Conservation (phyloP, 345 rosid species). For the Ceriops tagal region DNA sequence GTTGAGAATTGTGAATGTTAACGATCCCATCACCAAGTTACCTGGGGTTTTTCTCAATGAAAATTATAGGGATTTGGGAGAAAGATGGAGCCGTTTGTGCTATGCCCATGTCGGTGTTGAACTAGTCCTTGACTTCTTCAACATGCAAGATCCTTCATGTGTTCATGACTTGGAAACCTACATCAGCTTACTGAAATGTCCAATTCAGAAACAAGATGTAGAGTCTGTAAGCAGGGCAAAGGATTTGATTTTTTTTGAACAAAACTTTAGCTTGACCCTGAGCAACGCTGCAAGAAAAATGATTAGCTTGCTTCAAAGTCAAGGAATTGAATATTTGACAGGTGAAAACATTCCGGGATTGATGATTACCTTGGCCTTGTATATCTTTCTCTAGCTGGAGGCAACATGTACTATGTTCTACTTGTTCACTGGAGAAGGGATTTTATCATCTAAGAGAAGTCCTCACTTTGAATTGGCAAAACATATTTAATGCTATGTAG, state of each 20-base stretch:
- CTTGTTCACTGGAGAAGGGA: too few species aligned
- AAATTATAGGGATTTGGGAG: conserved; percentile 64
- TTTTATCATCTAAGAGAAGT: too few species aligned
- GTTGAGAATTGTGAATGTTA: conserved; percentile 60
- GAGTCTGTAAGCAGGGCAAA: neutral
- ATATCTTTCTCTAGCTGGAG: conserved; percentile 10
- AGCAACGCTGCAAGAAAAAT: conserved; percentile 9
- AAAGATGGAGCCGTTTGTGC: conserved; percentile 72
- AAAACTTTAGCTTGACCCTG: neutral
- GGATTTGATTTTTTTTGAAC: conserved; percentile 3
- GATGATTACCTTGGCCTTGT: conserved; percentile 21
- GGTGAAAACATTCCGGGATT: conserved; percentile 15
- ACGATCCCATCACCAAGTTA: conserved; percentile 81
- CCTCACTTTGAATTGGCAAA: too few species aligned
- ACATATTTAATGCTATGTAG: too few species aligned
- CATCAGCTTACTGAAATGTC: conserved; percentile 44
- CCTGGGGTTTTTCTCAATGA: conserved; percentile 82
- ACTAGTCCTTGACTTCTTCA: conserved; percentile 61
- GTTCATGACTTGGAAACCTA: conserved; percentile 79
- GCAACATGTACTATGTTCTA: neutral
- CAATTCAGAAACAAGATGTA: neutral
- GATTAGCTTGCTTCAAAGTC: conserved; percentile 12
- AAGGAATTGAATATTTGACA: conserved; percentile 11
- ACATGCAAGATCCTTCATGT: conserved; percentile 62
- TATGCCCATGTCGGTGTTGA: conserved; percentile 86